A percentile compares a stretch with the other conserved stretches of the same genome.
These are phyloP conservation scores for Fusarium foetens DNA, from an alignment of 2,329 filamentous ascomycete genomes.

Conservation along the genomic window DNA sequence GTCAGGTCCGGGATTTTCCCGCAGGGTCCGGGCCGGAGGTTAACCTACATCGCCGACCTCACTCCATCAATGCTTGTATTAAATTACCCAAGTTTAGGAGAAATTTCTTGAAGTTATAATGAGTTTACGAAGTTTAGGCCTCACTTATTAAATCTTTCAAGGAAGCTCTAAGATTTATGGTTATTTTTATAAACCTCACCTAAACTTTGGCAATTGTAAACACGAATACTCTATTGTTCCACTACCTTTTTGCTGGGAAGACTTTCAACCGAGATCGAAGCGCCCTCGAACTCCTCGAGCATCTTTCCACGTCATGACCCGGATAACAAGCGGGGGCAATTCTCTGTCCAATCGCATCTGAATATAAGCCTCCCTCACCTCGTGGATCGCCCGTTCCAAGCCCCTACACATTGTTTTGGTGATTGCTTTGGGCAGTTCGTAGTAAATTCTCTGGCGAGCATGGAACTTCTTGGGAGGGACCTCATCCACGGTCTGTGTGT, in stretches of 20 bases:
- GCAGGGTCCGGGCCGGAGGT: conserved; percentile 2
- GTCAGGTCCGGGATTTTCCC: conserved; percentile 32
- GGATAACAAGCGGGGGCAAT: background rate
- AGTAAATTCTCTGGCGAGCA: background rate
- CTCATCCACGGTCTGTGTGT: background rate
- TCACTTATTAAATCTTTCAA: background rate
- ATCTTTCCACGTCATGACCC: background rate
- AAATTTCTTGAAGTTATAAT: too few relatives aligned
- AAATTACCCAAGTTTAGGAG: too few relatives aligned
- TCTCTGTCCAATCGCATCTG: fast-evolving
- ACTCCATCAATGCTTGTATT: background rate
- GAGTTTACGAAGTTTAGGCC: background rate
- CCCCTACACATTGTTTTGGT: background rate
- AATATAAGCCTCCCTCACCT: fast-evolving
- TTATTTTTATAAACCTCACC: background rate
- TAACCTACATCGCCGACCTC: conserved; percentile 9
- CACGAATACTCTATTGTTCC: background rate
- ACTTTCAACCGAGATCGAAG: background rate
- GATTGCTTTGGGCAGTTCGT: background rate
- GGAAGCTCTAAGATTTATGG: too few relatives aligned
- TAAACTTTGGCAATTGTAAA: background rate
- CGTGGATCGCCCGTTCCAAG: background rate
- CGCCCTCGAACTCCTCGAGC: background rate
- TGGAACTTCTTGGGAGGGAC: background rate
- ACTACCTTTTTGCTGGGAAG: background rate